phyloP scores from a whole-genome alignment of 257 asterid species.

The Asclepias syriaca region DNA sequence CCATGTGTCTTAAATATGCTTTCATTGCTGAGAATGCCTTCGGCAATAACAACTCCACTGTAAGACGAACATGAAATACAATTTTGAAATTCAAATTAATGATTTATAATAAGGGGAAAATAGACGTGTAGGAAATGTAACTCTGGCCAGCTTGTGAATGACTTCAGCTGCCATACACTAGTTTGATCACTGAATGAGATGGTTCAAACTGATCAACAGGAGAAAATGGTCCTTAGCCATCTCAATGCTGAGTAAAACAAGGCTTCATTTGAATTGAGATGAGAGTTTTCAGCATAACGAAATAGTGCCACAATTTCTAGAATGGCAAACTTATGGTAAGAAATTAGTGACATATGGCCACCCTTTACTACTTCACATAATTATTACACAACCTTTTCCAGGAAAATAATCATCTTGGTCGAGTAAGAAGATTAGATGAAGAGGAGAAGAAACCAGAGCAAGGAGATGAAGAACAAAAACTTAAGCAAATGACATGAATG shows the following conservation, averaged over 20 bases:
- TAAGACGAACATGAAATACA: constrained; percentile 24
- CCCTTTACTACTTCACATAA: neutral
- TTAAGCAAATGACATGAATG: neutral
- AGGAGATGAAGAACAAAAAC: neutral
- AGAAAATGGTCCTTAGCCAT: neutral
- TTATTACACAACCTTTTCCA: neutral
- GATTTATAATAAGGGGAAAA: neutral
- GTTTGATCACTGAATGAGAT: neutral
- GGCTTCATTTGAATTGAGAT: neutral
- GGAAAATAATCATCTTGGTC: neutral
- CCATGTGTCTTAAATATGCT: constrained; percentile 60
- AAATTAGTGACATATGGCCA: neutral
- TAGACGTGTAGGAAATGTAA: neutral
- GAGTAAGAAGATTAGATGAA: neutral
- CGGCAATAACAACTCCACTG: constrained; percentile 98
- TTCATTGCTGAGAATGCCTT: constrained; percentile 54
- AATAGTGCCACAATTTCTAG: neutral
- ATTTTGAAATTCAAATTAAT: constrained; percentile 7
- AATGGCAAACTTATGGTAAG: neutral
- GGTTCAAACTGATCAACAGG: neutral
- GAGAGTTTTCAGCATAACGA: neutral
- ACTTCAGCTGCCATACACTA: neutral
- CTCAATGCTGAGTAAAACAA: neutral
- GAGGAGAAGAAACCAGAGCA: neutral
- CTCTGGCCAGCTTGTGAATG: neutral